These are phyloP conservation scores for Bryoglossum gracile DNA, from an alignment of 495 filamentous ascomycete species.

Conservation along the genomic window DNA sequence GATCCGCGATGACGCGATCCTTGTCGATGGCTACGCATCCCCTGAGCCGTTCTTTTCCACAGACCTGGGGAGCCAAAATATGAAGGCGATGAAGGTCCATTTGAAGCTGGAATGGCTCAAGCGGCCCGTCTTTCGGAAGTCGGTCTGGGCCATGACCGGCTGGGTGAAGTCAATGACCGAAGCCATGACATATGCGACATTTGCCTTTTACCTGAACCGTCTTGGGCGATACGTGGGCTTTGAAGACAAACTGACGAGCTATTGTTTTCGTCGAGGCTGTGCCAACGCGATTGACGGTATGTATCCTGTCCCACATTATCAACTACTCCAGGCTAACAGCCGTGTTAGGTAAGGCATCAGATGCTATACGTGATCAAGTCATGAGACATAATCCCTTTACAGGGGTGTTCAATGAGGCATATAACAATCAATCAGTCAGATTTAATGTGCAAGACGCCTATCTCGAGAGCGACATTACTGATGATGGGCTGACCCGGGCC, in stretches of 20 bases:
- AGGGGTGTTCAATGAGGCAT: constrained; percentile 16
- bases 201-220: constrained; percentile 10
- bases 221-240: constrained; percentile 16
- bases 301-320: constrained; percentile 1
- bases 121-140: constrained; percentile 17
- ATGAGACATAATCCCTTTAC: constrained; percentile 13
- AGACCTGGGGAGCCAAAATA: constrained; percentile 8
- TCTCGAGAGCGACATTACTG: constrained; percentile 18
- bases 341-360: constrained; percentile 15
- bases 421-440: constrained; percentile 12
- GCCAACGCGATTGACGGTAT: constrained; percentile 22
- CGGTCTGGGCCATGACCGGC: constrained; percentile 3
- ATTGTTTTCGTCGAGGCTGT: constrained; percentile 15
- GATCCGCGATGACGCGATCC: constrained; percentile 20
- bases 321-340: constrained; percentile 2
- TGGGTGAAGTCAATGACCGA: constrained; percentile 19
- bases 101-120: constrained; percentile 19
- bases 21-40: constrained; percentile 18
- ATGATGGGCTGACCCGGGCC: constrained; percentile 21
- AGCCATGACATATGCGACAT: constrained; percentile 14
- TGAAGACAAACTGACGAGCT: constrained; percentile 15
- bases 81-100: constrained; percentile 14
- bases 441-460: constrained; percentile 22
- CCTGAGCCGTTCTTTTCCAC: constrained; percentile 19
- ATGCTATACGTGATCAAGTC: constrained; percentile 20